Percentiles rank a stretch among this genome's conserved stretches.
These are phyloP conservation scores for Apiospora koreana DNA, from an alignment of 2,329 filamentous ascomycete genomes.

Conservation along the genomic window DNA sequence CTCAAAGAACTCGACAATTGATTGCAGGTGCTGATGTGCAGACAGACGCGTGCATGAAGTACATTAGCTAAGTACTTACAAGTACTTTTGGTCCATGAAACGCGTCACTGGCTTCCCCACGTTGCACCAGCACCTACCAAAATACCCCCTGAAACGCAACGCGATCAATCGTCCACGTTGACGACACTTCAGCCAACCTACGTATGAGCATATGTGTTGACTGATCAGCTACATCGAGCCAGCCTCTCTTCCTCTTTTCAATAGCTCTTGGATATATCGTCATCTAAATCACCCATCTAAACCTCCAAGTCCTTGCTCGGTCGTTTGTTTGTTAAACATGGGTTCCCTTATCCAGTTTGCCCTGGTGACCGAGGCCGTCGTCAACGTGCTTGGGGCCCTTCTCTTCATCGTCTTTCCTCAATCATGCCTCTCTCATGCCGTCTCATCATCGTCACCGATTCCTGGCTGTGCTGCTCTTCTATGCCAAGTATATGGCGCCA, in stretches of 20 bases:
- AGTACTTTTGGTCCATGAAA: background rate
- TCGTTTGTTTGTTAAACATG: constrained; percentile 15
- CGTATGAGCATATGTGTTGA: background rate
- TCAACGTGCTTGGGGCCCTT: constrained; percentile 22
- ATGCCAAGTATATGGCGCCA: constrained; percentile 24
- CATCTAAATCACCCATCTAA: background rate
- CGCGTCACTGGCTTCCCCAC: background rate
- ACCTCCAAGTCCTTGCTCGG: background rate
- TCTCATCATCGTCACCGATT: constrained; percentile 13
- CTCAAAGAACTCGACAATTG: background rate
- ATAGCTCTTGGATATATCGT: background rate
- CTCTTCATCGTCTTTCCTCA: constrained; percentile 21
- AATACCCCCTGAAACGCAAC: background rate
- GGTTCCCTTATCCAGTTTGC: constrained; percentile 20
- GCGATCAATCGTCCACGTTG: background rate
- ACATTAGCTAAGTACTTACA: background rate
- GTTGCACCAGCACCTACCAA: background rate
- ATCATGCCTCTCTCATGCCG: constrained; percentile 22
- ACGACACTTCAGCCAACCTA: background rate
- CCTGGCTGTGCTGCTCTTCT: constrained; percentile 21
- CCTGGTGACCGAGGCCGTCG: constrained; percentile 21
- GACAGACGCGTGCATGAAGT: background rate
- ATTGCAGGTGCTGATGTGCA: background rate
- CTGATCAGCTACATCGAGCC: background rate
- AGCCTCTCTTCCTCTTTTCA: background rate